These are phyloP conservation scores for Phytophthora ohioensis DNA, from an alignment of 352 stramenopile species.

Conservation along the genomic window DNA sequence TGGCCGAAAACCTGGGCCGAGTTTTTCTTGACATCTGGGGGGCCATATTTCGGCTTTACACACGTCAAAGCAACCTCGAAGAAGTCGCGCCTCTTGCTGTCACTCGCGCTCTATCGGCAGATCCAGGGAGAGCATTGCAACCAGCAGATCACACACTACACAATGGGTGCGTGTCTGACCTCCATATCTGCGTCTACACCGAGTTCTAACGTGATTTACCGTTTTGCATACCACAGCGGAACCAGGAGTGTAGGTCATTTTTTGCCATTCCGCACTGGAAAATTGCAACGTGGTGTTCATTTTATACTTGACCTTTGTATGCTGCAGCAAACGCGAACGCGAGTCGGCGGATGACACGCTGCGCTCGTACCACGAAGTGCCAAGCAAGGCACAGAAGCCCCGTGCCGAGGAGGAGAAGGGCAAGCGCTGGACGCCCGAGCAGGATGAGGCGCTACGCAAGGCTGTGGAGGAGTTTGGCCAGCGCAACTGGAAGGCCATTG, in stretches of 20 bases:
- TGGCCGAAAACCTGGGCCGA: slow-evolving; percentile 12
- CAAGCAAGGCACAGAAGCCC: slow-evolving; percentile 61
- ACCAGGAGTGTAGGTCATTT: slow-evolving; percentile 34
- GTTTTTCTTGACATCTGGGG: slow-evolving; percentile 29
- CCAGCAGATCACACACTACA: slow-evolving; percentile 2
- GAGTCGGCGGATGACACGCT: slow-evolving; percentile 47
- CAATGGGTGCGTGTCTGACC: slow-evolving; percentile 18
- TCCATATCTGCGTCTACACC: neutral
- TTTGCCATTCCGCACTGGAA: slow-evolving; percentile 15
- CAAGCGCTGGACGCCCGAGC: slow-evolving; percentile 76
- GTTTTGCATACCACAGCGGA: slow-evolving; percentile 16
- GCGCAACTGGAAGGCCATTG: slow-evolving; percentile 89
- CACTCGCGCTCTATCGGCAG: slow-evolving; percentile 1
- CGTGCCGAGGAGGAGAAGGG: slow-evolving; percentile 62
- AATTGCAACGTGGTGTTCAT: slow-evolving; percentile 12
- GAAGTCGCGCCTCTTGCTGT: slow-evolving; percentile 14
- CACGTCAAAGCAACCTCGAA: slow-evolving; percentile 1
- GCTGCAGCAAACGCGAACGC: slow-evolving; percentile 62
- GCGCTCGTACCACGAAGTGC: slow-evolving; percentile 56
- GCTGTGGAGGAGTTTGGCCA: slow-evolving; percentile 83
- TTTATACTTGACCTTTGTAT: slow-evolving; percentile 12
- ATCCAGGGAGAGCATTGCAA: slow-evolving; percentile 1
- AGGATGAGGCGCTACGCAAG: slow-evolving; percentile 78
- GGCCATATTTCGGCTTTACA: slow-evolving; percentile 19
- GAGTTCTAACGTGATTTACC: slow-evolving; percentile 7